Percentiles rank a stretch among this genome's conserved stretches.
These are phyloP conservation scores for Aspergillus terreus DNA, from an alignment of 2,329 filamentous ascomycete genomes.

Conservation along the genomic window DNA sequence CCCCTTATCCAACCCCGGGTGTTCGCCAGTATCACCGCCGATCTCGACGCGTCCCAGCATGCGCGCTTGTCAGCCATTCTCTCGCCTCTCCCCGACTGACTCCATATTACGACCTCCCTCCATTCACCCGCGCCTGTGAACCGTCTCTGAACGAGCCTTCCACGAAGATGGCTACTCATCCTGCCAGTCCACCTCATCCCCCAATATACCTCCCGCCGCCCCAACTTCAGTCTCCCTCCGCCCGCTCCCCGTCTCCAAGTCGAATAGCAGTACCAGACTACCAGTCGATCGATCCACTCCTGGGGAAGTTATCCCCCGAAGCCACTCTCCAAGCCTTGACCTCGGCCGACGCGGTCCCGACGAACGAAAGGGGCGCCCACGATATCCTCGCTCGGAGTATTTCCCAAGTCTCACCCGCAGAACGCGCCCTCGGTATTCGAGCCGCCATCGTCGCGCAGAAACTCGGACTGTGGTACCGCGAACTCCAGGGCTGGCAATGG, in stretches of 20 bases:
- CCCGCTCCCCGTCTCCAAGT: constrained; percentile 36
- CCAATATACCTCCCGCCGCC: constrained; percentile 27
- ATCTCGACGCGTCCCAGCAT: constrained; percentile 31
- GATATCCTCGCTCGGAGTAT: constrained; percentile 48
- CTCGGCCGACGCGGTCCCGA: constrained; percentile 38
- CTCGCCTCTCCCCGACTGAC: constrained; percentile 22
- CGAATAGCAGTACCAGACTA: constrained; percentile 33
- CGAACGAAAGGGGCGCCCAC: constrained; percentile 34
- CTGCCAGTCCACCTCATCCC: constrained; percentile 25
- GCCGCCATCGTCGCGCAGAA: constrained; percentile 58
- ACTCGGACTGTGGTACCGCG: constrained; percentile 55
- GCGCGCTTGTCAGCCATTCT: constrained; percentile 28
- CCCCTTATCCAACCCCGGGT: neutral
- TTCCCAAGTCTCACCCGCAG: constrained; percentile 51
- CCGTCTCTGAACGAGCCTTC: constrained; percentile 16
- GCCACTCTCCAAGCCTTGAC: constrained; percentile 51
- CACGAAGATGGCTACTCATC: constrained; percentile 27
- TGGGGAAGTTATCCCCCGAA: constrained; percentile 53
- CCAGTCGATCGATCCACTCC: constrained; percentile 44
- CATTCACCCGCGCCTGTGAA: constrained; percentile 18
- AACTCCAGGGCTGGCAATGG: constrained; percentile 60
- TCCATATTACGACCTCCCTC: constrained; percentile 27
- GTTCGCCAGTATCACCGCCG: neutral
- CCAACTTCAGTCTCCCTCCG: constrained; percentile 26
- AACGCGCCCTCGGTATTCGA: constrained; percentile 56